Evolutionary conservation across 306 rosid species (phyloP), one percentile per base, ranked within the genome.

Genomic region (Alnus glutinosa): DNA sequence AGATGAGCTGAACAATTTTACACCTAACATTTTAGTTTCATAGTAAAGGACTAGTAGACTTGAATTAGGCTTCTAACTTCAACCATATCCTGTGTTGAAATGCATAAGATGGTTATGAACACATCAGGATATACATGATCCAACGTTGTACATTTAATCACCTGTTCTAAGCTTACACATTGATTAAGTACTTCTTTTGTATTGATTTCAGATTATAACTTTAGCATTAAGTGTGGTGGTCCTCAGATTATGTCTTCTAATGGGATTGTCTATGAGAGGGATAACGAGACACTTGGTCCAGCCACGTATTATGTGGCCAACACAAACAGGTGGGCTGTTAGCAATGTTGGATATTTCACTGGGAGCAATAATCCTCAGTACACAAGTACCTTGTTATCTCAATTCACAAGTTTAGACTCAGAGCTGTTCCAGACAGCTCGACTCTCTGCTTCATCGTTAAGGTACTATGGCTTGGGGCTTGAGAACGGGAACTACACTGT

Each of bases 391-490:
- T 86, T 85, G 1, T 3, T 75, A 71, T 79, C 84, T 69, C 92
- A 85, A 75, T 84, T 90, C 83, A 74, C 82, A 61, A 78, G 69
- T 57, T 75, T 86, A 66, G 78, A 89, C 55, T 0, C 93, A 0
- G 95, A 85, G 80, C 81, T 91, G 67, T 91, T 88, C 59, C 95
- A 93, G 83, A 87, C 93, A 49, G 85, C 88, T 11, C 83, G 98
- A 15, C 57, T 91, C 51, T 91, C 98, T 70, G 81, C 97, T 79
- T 93, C 97, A 46, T 93, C 98, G 16, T 67, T 93, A 51, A 86
- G 98, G 84, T 91, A 93, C 84, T 90, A 83, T 75, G 97, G 98
- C 14, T 48, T 91, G 68, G 97, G 98, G 39, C 87, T 91, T 39
- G 80, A 91, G 70, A 90, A 91, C 73, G 97, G 97, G 2, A 71